Conservation (phyloP, 176 grass and related monocot species). For the Carex parvula region DNA sequence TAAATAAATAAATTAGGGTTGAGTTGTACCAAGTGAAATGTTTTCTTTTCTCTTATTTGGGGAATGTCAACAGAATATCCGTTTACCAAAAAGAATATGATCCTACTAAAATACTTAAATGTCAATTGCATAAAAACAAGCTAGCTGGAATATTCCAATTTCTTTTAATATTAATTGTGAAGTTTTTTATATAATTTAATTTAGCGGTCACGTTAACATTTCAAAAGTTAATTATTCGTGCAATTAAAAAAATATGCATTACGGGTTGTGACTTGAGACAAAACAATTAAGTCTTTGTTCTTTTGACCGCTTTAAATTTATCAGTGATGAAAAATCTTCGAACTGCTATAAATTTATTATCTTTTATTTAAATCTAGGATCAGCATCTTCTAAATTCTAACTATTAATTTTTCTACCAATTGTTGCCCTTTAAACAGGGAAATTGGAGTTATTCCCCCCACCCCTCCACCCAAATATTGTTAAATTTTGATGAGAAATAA, state of each 20-base stretch:
- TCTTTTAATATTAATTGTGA: background rate
- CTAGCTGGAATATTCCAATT: background rate
- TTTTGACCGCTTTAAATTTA: too few species aligned
- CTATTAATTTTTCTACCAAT: too few species aligned
- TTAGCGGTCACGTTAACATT: background rate
- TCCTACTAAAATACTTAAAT: background rate
- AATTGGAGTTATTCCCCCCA: too few species aligned
- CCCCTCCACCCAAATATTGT: too few species aligned
- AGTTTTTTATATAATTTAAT: background rate
- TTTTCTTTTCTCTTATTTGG: background rate
- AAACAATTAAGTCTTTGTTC: too few species aligned
- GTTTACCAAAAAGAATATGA: background rate
- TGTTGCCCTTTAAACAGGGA: too few species aligned
- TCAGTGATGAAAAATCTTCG: too few species aligned
- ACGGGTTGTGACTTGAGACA: too few species aligned
- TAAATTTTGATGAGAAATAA: too few species aligned
- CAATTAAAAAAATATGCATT: background rate
- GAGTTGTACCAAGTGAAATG: background rate
- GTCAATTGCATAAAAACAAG: background rate
- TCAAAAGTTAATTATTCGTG: background rate
- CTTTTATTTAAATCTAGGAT: too few species aligned
- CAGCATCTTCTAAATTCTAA: too few species aligned
- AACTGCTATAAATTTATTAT: too few species aligned
- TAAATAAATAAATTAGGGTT: conserved; percentile 7
- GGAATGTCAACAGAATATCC: conserved; percentile 27